These are phyloP conservation scores for Hyparrhenia diplandra DNA, from an alignment of 176 grass and related monocot species.

Conservation along the genomic window DNA sequence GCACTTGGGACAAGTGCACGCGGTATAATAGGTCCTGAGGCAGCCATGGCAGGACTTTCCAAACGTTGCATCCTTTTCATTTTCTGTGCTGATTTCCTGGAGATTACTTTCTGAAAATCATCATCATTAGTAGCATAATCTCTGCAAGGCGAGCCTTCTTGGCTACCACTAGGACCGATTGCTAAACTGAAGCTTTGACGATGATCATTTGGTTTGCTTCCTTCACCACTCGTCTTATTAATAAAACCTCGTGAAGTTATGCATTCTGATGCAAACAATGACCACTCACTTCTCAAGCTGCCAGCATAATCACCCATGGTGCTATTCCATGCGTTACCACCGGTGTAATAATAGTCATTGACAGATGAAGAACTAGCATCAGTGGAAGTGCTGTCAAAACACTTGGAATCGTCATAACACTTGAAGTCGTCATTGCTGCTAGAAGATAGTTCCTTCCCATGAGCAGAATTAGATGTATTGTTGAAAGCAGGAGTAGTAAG, in stretches of 20 bases:
- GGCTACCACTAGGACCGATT: not conserved
- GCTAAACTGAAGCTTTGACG: not conserved
- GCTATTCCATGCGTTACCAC: conserved; percentile 8
- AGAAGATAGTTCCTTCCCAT: not conserved
- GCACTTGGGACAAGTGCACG: not conserved
- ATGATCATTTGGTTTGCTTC: not conserved
- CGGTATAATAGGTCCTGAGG: not conserved
- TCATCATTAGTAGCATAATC: conserved; percentile 9
- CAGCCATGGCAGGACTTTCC: not conserved
- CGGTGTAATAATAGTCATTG: conserved; percentile 24
- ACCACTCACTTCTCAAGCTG: conserved; percentile 12
- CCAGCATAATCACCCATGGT: conserved; percentile 15
- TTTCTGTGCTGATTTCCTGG: conserved; percentile 28
- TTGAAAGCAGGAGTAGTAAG: not conserved
- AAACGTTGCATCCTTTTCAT: not conserved
- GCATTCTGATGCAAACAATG: not conserved
- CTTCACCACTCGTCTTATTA: not conserved
- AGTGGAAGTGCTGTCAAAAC: not conserved
- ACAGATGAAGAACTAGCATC: conserved; percentile 19
- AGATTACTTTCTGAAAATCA: conserved; percentile 34
- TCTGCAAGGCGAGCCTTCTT: not conserved
- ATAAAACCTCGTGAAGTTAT: not conserved
- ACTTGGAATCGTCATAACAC: no score
- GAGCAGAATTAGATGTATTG: not conserved
- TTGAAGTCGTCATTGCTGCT: not conserved